phyloP scores from a whole-genome alignment of 257 asterid species.

The Solanum bulbocastanum region DNA sequence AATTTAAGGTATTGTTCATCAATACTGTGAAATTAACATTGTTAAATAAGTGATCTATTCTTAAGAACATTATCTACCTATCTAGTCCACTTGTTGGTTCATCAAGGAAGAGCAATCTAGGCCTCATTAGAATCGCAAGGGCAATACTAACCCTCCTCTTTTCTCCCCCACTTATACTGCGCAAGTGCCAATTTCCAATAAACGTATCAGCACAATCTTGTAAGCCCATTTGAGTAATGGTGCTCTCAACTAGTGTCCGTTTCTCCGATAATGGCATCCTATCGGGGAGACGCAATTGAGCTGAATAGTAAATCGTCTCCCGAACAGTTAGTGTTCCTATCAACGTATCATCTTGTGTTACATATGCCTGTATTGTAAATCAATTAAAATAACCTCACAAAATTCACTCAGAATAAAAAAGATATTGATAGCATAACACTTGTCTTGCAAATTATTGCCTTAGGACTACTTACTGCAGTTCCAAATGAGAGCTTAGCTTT shows the following conservation, averaged over 20 bases:
- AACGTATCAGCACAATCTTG: background rate
- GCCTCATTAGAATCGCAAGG: conserved; percentile 71
- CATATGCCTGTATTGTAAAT: background rate
- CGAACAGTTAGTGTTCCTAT: background rate
- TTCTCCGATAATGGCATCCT: background rate
- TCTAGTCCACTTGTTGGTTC: conserved; percentile 38
- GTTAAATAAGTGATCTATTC: background rate
- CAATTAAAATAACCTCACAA: background rate
- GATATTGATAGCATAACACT: background rate
- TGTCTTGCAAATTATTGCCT: background rate
- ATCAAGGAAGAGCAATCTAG: conserved; percentile 68
- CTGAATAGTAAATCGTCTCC: background rate
- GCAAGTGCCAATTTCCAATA: background rate
- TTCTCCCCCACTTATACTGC: conserved; percentile 82
- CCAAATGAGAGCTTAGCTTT: background rate
- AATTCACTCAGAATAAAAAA: background rate
- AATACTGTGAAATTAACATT: background rate
- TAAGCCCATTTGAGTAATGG: background rate
- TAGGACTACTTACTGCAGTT: background rate
- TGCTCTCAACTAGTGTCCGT: background rate
- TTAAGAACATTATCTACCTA: background rate
- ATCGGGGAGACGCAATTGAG: background rate
- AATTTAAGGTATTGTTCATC: background rate
- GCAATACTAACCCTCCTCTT: conserved; percentile 91
- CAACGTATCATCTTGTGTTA: background rate